Conservation (phyloP, 2,329 filamentous ascomycete species). For the Ophiostoma perfectum region DNA sequence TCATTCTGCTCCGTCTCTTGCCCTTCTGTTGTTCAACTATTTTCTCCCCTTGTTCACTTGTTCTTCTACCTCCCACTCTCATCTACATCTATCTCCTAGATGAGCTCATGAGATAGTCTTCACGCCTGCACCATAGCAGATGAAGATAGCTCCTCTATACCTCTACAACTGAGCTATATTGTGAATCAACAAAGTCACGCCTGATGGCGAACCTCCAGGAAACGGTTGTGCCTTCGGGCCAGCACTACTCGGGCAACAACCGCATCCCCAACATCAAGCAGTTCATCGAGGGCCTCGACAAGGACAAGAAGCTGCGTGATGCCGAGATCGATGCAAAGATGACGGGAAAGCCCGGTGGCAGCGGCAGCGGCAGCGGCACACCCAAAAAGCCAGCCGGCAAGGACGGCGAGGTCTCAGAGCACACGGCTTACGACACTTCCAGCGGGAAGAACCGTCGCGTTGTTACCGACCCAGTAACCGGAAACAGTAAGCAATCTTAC, state of each 20-base stretch:
- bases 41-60: background rate
- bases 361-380: background rate
- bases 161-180: no score
- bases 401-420: conserved; percentile 38
- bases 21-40: background rate
- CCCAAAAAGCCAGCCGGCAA: conserved; percentile 30
- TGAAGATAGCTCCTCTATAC: background rate
- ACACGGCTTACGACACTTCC: conserved; percentile 41
- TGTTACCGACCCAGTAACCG: conserved; percentile 85
- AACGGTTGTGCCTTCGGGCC: conserved; percentile 43
- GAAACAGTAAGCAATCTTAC: conserved; percentile 40
- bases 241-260: conserved; percentile 78
- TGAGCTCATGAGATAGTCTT: background rate
- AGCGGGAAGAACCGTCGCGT: conserved; percentile 52
- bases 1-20: background rate
- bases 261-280: conserved; percentile 82
- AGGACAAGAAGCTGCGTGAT: conserved; percentile 71
- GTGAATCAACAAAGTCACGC: background rate
- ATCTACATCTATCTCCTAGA: background rate
- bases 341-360: background rate
- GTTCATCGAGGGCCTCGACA: conserved; percentile 73
- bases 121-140: background rate
- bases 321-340: conserved; percentile 56
- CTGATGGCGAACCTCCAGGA: conserved; percentile 34
- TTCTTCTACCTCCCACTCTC: background rate